Evolutionary conservation across 106 monocot species (phyloP), one percentile per base, ranked within the genome.

Genomic region (Dendrobium chrysotoxum): DNA sequence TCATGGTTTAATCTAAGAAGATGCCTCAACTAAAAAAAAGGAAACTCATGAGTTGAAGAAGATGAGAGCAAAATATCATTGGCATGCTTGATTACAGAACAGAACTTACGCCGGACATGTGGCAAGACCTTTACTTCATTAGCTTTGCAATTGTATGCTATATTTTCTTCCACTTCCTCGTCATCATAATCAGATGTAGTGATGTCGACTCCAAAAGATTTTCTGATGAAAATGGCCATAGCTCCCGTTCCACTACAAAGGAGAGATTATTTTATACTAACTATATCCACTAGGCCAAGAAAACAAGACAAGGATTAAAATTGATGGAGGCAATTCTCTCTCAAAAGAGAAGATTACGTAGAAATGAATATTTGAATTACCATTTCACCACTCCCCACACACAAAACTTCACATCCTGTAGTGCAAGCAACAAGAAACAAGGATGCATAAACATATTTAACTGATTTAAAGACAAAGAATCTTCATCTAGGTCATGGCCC

Each of bases 181-280:
- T 97, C 97, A 81, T 97, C 94, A 83, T 85, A 91, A 82, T 97
- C 97, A 76, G 94, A 92, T 20, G 97, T 97, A 18, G 94, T 97
- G 84, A 97, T 97, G 84, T 94, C 92, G 71, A 97, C 83, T 44
- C 80, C 87, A 82, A 97, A 89, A 38, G 85, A 84, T 83, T 65
- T 92, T 71, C 74, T 67, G 80, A 97, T 76, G 80, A 94, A 97
- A 64, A 97, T 97, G 16, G 94, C 90, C 71, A 97, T 80, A 81
- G 92, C 97, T 84, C 97, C 97, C 39, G 97, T 97, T 65, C 97
- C 97, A 81, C 97, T 97, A 28, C 39, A 76, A 76, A 74, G 5
- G 47, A 28, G 18, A 42, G 7, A n/a, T n/a, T 74, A 74, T 40
- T 42, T 70, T 31, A 70, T 21, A 35, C 28, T 35, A 65, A 28